Percentiles rank a stretch among this genome's conserved stretches.
phyloP scores from a whole-genome alignment of 1,139 yeast species.

The Pichia sp. region DNA sequence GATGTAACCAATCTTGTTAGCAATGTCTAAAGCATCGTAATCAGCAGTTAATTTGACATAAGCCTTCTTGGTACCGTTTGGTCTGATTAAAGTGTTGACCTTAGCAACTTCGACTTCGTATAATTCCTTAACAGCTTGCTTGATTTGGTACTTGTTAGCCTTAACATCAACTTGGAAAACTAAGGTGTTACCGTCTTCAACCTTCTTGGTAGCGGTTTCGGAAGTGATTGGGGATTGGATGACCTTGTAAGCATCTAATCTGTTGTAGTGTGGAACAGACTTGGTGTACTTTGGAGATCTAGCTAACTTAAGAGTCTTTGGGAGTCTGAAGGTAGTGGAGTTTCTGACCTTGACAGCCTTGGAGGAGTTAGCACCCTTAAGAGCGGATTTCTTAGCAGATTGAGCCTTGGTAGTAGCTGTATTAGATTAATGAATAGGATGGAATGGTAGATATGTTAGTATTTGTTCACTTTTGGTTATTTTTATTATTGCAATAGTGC shows the following conservation, averaged over 20 bases:
- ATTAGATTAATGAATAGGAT: background rate
- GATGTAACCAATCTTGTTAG: constrained; percentile 99
- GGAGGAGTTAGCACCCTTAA: constrained; percentile 94
- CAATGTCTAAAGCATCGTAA: constrained; percentile 99
- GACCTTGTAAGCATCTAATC: constrained; percentile 95
- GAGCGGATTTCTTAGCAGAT: constrained; percentile 98
- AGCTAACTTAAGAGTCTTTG: constrained; percentile 94
- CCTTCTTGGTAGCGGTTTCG: constrained; percentile 99
- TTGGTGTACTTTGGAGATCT: constrained; percentile 96
- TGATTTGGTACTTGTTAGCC: constrained; percentile 98
- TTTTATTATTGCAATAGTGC: too few species aligned
- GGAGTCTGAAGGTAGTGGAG: constrained; percentile 93
- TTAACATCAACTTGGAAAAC: constrained; percentile 97
- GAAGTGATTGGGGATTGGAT: constrained; percentile 95
- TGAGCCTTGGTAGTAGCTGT: constrained; percentile 62
- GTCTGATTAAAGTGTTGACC: constrained; percentile 97
- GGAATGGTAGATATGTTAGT: constrained; percentile 4
- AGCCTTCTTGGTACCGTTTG: constrained; percentile 99
- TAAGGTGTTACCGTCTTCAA: constrained; percentile 98
- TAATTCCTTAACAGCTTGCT: constrained; percentile 97
- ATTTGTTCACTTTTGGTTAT: background rate
- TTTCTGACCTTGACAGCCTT: constrained; percentile 95
- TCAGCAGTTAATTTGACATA: constrained; percentile 99
- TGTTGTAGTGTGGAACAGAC: constrained; percentile 96
- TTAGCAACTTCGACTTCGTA: constrained; percentile 93